Percentiles rank a stretch among this genome's conserved stretches.
Evolutionary conservation across 2,329 filamentous ascomycete genomes (phyloP).

Genomic region (Peltaster fructicola): DNA sequence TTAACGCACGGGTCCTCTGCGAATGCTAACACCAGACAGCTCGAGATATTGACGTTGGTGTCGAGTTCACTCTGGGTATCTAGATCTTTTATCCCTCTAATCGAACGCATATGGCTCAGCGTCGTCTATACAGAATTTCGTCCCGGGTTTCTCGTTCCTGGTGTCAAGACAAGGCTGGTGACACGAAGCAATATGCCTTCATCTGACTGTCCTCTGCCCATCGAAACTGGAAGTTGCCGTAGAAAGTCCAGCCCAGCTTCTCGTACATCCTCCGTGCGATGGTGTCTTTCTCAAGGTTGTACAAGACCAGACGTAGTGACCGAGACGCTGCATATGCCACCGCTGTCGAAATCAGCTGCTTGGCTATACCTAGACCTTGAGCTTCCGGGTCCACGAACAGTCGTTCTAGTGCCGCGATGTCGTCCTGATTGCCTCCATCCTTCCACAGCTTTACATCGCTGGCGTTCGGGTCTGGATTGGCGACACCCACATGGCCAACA

Average conservation of each 20-base stretch:
- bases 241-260: too few relatives aligned
- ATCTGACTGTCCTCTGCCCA: too few relatives aligned
- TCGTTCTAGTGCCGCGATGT: constrained; percentile 11
- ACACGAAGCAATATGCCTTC: too few relatives aligned
- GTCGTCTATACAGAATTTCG: too few relatives aligned
- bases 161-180: too few relatives aligned
- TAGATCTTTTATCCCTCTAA: constrained; percentile 28
- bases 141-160: too few relatives aligned
- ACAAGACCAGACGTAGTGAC: too few relatives aligned
- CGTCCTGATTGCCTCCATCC: constrained; percentile 4
- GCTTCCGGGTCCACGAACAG: constrained; percentile 11
- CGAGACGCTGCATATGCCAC: too few relatives aligned
- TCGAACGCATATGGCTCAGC: too few relatives aligned
- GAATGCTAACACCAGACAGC: constrained; percentile 32
- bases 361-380: constrained; percentile 8
- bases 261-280: too few relatives aligned
- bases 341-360: constrained; percentile 9
- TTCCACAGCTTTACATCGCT: constrained; percentile 8
- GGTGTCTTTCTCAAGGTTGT: too few relatives aligned
- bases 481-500: constrained; percentile 10
- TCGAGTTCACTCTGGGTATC: constrained; percentile 89
- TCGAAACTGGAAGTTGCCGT: too few relatives aligned
- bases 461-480: constrained; percentile 4
- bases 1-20: not conserved
- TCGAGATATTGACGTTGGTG: constrained; percentile 90